Percentiles rank a stretch among this genome's conserved stretches.
These are phyloP conservation scores for Pseudogymnoascus sp. DNA, from an alignment of 2,329 filamentous ascomycete genomes.

Conservation along the genomic window DNA sequence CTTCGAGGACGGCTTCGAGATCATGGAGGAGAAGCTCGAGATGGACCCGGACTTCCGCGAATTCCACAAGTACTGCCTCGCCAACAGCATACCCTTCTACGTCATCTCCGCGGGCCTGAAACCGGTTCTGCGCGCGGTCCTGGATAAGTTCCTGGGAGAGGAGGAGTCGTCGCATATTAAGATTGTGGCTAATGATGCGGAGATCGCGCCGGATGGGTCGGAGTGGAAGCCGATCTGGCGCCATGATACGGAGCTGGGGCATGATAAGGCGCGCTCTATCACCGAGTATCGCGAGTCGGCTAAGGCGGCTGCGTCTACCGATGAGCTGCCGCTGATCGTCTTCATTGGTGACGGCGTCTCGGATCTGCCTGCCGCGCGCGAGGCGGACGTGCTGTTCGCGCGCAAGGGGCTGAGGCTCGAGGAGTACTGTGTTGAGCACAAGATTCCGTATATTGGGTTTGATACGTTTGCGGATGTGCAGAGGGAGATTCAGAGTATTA, in stretches of 20 bases:
- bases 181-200: slow-evolving; percentile 60
- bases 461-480: slow-evolving; percentile 61
- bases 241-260: slow-evolving; percentile 56
- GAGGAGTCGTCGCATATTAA: slow-evolving; percentile 51
- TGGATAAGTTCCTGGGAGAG: slow-evolving; percentile 58
- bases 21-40: slow-evolving; percentile 53
- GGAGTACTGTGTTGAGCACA: slow-evolving; percentile 56
- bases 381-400: slow-evolving; percentile 62
- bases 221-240: slow-evolving; percentile 60
- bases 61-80: slow-evolving; percentile 58
- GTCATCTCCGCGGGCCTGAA: slow-evolving; percentile 62
- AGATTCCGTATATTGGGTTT: slow-evolving; percentile 52
- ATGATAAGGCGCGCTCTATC: slow-evolving; percentile 60
- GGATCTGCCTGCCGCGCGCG: slow-evolving; percentile 55
- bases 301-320: slow-evolving; percentile 47
- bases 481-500: slow-evolving; percentile 49
- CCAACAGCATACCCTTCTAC: slow-evolving; percentile 58
- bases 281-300: slow-evolving; percentile 50
- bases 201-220: slow-evolving; percentile 49
- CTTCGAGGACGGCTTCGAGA: slow-evolving; percentile 58
- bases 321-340: slow-evolving; percentile 56
- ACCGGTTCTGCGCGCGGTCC: slow-evolving; percentile 51
- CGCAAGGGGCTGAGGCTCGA: slow-evolving; percentile 56
- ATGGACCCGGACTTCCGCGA: slow-evolving; percentile 56
- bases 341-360: slow-evolving; percentile 65